phyloP scores from a whole-genome alignment of 169 alveolate species.

The Eimeria nieschulzi region DNA sequence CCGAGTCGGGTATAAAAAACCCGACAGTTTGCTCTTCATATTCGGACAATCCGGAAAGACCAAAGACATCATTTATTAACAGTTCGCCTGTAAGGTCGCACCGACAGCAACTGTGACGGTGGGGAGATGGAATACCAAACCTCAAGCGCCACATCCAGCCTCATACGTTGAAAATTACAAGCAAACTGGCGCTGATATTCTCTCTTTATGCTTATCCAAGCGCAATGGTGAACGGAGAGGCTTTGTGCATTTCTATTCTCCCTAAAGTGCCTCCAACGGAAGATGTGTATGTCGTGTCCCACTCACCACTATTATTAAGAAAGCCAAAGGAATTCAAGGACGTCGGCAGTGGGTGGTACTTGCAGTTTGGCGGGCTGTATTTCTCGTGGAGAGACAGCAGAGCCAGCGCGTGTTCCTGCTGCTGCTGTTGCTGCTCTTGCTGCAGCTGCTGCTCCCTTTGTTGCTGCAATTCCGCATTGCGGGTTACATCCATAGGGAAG shows the following conservation, averaged over 20 bases:
- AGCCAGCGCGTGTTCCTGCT: conserved; percentile 21
- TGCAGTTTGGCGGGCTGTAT: conserved; percentile 65
- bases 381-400: conserved; percentile 52
- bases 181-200: no score
- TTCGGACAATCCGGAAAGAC: conserved; percentile 47
- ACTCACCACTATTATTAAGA: conserved; percentile 33
- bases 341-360: conserved; percentile 63
- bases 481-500: conserved; percentile 46
- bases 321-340: conserved; percentile 20
- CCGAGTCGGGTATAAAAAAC: conserved; percentile 26
- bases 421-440: conserved; percentile 48
- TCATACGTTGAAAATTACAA: no score
- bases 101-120: background rate
- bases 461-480: conserved; percentile 15
- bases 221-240: no score
- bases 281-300: no score
- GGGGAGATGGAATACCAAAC: background rate
- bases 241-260: no score
- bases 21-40: conserved; percentile 34
- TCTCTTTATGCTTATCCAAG: no score
- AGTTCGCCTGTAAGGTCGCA: conserved; percentile 20
- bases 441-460: conserved; percentile 44
- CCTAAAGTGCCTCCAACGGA: no score
- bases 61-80: conserved; percentile 54
- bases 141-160: no score